Percentiles rank a stretch among this genome's conserved stretches.
These are phyloP conservation scores for Metschnikowia peoriensis DNA, from an alignment of 805 yeast species.

Conservation along the genomic window DNA sequence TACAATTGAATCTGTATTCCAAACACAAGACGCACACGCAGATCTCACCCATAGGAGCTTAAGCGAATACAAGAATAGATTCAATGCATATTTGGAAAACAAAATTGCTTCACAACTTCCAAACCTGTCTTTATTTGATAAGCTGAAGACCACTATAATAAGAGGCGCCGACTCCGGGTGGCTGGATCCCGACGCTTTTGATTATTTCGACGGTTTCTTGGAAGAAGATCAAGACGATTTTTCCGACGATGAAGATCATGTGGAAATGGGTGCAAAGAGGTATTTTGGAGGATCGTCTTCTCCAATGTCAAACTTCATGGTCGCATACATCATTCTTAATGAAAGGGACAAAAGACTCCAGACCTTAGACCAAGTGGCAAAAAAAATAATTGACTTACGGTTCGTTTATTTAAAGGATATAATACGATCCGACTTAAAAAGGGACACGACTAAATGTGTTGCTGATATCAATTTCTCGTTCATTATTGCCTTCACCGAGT, in stretches of 20 bases:
- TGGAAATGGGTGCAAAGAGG: neutral
- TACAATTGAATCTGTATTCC: slow-evolving; percentile 27
- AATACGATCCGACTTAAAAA: neutral
- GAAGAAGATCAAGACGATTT: slow-evolving; percentile 12
- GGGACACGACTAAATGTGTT: neutral
- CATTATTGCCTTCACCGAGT: slow-evolving; percentile 33
- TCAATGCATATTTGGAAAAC: slow-evolving; percentile 24
- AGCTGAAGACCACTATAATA: neutral
- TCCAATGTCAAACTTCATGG: slow-evolving; percentile 31
- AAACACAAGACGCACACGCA: slow-evolving; percentile 16
- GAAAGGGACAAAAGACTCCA: slow-evolving; percentile 15
- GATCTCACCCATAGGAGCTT: slow-evolving; percentile 17
- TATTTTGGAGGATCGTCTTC: slow-evolving; percentile 11
- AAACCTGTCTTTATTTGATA: slow-evolving; percentile 6
- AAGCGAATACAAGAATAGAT: slow-evolving; percentile 22
- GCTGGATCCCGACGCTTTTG: slow-evolving; percentile 18
- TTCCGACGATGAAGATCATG: slow-evolving; percentile 9
- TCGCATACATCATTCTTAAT: slow-evolving; percentile 32
- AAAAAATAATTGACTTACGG: slow-evolving; percentile 26
- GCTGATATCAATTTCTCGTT: slow-evolving; percentile 25
- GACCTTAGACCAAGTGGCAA: slow-evolving; percentile 21
- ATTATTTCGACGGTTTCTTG: slow-evolving; percentile 15
- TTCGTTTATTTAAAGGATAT: slow-evolving; percentile 15
- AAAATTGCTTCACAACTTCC: slow-evolving; percentile 25
- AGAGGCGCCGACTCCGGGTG: slow-evolving; percentile 3